Evolutionary conservation across 352 stramenopile genomes (phyloP), one percentile per base, ranked within the genome.

Genomic region (Plasmopara halstedii): DNA sequence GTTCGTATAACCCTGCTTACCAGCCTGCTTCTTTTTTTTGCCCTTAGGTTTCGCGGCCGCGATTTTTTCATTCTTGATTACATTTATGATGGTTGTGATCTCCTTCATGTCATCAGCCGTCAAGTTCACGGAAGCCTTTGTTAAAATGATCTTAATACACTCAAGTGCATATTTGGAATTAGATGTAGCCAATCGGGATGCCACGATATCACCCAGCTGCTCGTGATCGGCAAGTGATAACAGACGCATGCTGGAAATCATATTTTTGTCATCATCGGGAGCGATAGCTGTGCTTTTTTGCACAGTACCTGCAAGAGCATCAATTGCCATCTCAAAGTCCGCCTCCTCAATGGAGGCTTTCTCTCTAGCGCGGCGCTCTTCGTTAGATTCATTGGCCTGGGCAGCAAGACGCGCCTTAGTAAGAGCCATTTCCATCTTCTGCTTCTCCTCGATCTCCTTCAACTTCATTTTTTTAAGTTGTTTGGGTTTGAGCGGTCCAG

Each of bases 1-100:
- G 45, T 88, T 91, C 27, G 79, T 71, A 48, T 88, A 91, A 27
- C 79, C 76, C 56, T 88, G 73, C 42, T 84, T 85, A 43, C 79
- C 79, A 13, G 70, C 73, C 40, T 65, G 55, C 65, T 88, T 88
- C 71, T 88, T 91, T 63, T 91, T 91, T 70, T 91, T 91, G 38
- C 62, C 57, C 63, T 91, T 91, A 21, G 72, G 76, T 62, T 91
- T 91, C 33, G 79, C 71, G 10, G 72, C 64, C 17, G 67, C 65
- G 55, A 91, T 91, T 60, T 91, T 91, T 32, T 91, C 79, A 59
- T 91, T 91, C 69, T 91, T 88, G 52, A 91, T 82, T 39, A 89
- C 74, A 60, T 91, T 91, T 50, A 88, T 72, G 33, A 88, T 83
- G 40, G 79, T 91, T 54, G 74, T 88, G 37, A 91, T 64, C 54